Conservation (phyloP, 257 asterid species). For the Nemophila menziesii region DNA sequence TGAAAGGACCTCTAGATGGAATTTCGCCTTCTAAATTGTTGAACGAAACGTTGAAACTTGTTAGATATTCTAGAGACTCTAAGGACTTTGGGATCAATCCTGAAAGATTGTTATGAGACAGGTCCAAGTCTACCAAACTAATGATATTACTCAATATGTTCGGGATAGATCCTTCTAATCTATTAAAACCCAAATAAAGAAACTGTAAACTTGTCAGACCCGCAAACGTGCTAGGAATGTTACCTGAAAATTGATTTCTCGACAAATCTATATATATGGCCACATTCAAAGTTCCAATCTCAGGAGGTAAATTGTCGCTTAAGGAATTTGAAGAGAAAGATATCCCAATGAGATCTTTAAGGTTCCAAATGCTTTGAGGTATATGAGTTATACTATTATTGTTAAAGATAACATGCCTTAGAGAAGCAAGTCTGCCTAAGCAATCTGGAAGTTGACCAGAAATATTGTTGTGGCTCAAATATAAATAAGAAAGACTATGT, state of each 20-base stretch:
- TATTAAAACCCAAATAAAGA: conserved; percentile 3
- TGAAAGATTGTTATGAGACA: no score
- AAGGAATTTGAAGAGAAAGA: conserved; percentile 6
- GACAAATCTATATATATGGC: conserved; percentile 5
- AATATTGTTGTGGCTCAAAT: background rate
- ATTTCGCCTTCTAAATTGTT: conserved; percentile 18
- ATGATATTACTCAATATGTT: conserved; percentile 7
- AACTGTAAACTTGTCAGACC: no score
- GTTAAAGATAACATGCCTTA: no score
- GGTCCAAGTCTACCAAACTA: conserved; percentile 13
- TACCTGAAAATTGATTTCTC: background rate
- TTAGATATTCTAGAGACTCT: conserved; percentile 4
- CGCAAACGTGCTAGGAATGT: conserved; percentile 5
- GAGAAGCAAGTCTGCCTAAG: background rate
- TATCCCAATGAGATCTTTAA: conserved; percentile 1
- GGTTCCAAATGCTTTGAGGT: conserved; percentile 8
- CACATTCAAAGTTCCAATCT: conserved; percentile 2
- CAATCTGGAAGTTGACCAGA: conserved; percentile 2
- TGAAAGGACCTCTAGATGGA: conserved; percentile 17
- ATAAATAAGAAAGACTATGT: conserved; percentile 4
- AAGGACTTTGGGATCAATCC: no score
- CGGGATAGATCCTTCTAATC: conserved; percentile 12
- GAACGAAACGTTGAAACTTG: conserved; percentile 10
- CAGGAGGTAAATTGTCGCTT: conserved; percentile 1
- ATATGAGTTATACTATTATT: conserved; percentile 5